A percentile compares a stretch with the other conserved stretches of the same genome.
These are phyloP conservation scores for Sarocladiaceae sp. DNA, from an alignment of 2,329 filamentous ascomycete genomes.

Conservation along the genomic window DNA sequence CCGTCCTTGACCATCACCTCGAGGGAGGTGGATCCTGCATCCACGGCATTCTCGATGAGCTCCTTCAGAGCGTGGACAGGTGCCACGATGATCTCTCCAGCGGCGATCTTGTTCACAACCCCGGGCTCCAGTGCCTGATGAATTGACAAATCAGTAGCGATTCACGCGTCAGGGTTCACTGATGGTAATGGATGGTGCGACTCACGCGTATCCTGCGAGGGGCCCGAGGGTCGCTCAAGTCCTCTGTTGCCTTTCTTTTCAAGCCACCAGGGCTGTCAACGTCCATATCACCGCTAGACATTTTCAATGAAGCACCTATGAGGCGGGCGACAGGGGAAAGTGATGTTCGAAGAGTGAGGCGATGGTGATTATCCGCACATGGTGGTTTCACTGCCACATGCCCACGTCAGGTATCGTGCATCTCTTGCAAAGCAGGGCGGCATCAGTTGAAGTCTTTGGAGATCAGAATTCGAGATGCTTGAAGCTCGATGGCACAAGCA, in stretches of 20 bases:
- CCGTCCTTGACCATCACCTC: conserved; percentile 94
- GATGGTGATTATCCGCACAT: conserved; percentile 9
- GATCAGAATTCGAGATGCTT: no score
- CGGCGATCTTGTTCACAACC: conserved; percentile 97
- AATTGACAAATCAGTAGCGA: background rate
- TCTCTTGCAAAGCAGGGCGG: no score
- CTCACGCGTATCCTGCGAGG: conserved; percentile 45
- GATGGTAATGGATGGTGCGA: background rate
- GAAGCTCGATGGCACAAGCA: no score
- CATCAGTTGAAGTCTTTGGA: no score
- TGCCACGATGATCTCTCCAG: conserved; percentile 95
- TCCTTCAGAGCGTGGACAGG: conserved; percentile 96
- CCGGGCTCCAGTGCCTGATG: conserved; percentile 74
- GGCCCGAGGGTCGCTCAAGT: conserved; percentile 29
- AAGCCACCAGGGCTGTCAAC: conserved; percentile 34
- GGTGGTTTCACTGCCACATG: conserved; percentile 5
- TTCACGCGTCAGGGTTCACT: no score
- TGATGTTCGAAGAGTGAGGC: conserved; percentile 2
- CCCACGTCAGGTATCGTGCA: no score
- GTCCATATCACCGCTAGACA: conserved; percentile 34
- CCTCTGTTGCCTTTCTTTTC: conserved; percentile 43
- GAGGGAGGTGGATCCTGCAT: conserved; percentile 87
- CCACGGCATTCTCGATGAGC: conserved; percentile 92
- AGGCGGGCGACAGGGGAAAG: conserved; percentile 5
- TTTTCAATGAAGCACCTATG: background rate